These are phyloP conservation scores for Coniochaeta ligniaria DNA, from an alignment of 2,329 filamentous ascomycete genomes.

Conservation along the genomic window DNA sequence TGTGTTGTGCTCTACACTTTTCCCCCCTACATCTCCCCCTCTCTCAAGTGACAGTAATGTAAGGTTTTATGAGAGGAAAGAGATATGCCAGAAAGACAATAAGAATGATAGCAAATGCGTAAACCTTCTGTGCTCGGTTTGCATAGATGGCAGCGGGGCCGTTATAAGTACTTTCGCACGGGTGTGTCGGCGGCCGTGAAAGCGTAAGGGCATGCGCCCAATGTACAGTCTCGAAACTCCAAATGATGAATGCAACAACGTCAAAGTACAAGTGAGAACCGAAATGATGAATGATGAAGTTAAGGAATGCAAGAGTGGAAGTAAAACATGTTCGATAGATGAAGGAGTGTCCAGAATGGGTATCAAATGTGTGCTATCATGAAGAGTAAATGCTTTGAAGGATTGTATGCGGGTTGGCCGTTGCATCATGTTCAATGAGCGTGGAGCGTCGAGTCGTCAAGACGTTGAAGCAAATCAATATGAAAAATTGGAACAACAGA, in stretches of 20 bases:
- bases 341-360: slow-evolving; percentile 15
- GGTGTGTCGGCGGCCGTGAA: background rate
- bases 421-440: slow-evolving; percentile 10
- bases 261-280: background rate
- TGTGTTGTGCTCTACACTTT: background rate
- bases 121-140: background rate
- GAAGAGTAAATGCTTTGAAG: slow-evolving; percentile 5
- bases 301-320: background rate
- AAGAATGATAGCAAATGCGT: background rate
- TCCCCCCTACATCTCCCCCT: background rate
- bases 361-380: slow-evolving; percentile 8
- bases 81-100: too few relatives aligned
- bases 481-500: background rate
- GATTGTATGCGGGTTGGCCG: slow-evolving; percentile 12
- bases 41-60: background rate
- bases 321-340: slow-evolving; percentile 2
- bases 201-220: background rate
- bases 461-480: slow-evolving; percentile 1
- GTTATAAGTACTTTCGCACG: background rate
- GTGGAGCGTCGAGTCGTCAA: slow-evolving; percentile 4
- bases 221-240: background rate
- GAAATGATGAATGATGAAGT: background rate
- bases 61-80: background rate
- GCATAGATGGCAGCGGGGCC: background rate
- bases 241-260: background rate